Percentiles rank a stretch among this genome's conserved stretches.
Conservation (phyloP, 371 early-diverging fungal genomes). For the Haplosporangium sp. region DNA sequence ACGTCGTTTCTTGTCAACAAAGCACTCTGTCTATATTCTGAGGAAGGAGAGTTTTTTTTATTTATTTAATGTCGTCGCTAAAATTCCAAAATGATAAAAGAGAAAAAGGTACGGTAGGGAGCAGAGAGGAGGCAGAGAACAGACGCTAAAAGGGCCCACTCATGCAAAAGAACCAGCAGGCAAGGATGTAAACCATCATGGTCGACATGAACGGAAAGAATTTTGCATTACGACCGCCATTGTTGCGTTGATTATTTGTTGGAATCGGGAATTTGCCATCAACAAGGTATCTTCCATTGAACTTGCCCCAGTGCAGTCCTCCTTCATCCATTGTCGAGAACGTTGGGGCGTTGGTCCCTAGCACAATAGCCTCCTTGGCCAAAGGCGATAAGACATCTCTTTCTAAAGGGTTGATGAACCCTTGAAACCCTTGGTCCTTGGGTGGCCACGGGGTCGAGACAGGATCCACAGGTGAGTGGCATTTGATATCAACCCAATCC, state of each 20-base stretch:
- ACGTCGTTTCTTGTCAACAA: no score
- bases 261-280: constrained; percentile 5
- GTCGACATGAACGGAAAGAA: no score
- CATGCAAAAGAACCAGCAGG: no score
- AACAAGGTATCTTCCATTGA: constrained; percentile 10
- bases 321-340: constrained; percentile 35
- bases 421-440: constrained; percentile 34
- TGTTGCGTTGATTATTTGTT: not conserved
- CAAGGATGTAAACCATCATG: no score
- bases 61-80: no score
- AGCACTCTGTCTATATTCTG: no score
- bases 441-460: constrained; percentile 35
- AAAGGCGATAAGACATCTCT: constrained; percentile 10
- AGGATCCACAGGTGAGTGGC: constrained; percentile 28
- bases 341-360: constrained; percentile 32
- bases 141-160: no score
- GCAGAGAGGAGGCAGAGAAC: no score
- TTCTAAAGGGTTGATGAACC: constrained; percentile 31
- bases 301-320: constrained; percentile 46
- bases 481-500: constrained; percentile 43
- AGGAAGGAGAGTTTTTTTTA: no score
- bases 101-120: no score
- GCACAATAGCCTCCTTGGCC: constrained; percentile 34
- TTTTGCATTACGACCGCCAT: no score
- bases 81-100: no score